phyloP scores from a whole-genome alignment of 352 stramenopile genomes.

The Phytophthora ramorum region DNA sequence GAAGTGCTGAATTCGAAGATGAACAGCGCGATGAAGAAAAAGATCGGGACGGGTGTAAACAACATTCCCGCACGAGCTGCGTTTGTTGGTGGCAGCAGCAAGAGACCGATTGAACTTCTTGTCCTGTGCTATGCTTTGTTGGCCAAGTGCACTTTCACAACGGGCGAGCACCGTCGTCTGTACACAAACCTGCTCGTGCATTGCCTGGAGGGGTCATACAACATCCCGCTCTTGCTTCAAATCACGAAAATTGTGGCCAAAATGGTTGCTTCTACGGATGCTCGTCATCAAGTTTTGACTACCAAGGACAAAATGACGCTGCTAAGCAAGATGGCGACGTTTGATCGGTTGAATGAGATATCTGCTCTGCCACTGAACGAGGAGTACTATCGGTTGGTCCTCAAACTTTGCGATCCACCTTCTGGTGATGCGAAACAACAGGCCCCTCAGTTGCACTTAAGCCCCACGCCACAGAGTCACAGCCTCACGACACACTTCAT shows the following conservation, averaged over 20 bases:
- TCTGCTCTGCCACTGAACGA: slow-evolving; percentile 81
- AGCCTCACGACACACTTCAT: slow-evolving; percentile 84
- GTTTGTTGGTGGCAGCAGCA: slow-evolving; percentile 33
- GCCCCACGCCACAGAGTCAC: slow-evolving; percentile 61
- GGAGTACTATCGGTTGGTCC: slow-evolving; percentile 81
- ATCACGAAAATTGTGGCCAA: slow-evolving; percentile 83
- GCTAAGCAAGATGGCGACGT: slow-evolving; percentile 86
- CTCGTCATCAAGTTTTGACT: slow-evolving; percentile 70
- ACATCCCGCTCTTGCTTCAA: slow-evolving; percentile 84
- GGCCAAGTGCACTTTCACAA: slow-evolving; percentile 83
- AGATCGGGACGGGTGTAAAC: slow-evolving; percentile 26
- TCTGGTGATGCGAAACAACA: slow-evolving; percentile 60
- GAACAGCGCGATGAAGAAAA: slow-evolving; percentile 54
- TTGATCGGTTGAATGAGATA: slow-evolving; percentile 89
- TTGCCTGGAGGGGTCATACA: slow-evolving; percentile 86
- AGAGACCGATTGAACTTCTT: slow-evolving; percentile 83
- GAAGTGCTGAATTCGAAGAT: slow-evolving; percentile 30
- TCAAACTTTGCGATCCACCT: slow-evolving; percentile 76
- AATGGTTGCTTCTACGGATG: slow-evolving; percentile 59
- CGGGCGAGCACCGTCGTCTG: slow-evolving; percentile 71
- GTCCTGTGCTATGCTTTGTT: slow-evolving; percentile 82
- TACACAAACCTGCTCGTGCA: slow-evolving; percentile 88
- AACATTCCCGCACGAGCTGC: slow-evolving; percentile 33
- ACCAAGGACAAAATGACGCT: slow-evolving; percentile 91
- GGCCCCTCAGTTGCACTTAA: slow-evolving; percentile 70